These are phyloP conservation scores for Penicillium ucsense DNA, from an alignment of 495 filamentous ascomycete genomes.

Conservation along the genomic window DNA sequence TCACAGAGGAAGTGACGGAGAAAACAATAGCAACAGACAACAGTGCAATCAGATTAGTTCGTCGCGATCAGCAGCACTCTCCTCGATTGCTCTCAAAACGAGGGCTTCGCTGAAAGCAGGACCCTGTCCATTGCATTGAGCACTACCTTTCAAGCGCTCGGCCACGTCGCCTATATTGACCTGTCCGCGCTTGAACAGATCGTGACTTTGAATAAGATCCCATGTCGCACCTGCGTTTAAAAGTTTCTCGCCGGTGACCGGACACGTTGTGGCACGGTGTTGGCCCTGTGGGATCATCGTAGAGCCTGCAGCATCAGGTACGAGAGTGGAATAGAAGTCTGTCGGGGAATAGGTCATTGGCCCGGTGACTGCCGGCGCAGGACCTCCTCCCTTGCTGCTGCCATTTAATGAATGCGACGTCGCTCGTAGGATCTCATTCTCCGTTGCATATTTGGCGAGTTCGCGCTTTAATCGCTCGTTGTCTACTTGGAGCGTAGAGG, in stretches of 20 bases:
- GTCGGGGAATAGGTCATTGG: conserved; percentile 66
- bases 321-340: conserved; percentile 47
- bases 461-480: conserved; percentile 80
- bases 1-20: no score
- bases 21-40: no score
- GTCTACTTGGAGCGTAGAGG: conserved; percentile 48
- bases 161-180: conserved; percentile 77
- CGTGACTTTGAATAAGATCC: conserved; percentile 83
- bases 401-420: conserved; percentile 36
- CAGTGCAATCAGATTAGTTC: conserved; percentile 49
- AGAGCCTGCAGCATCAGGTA: conserved; percentile 19
- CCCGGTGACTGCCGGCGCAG: conserved; percentile 39
- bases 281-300: conserved; percentile 12
- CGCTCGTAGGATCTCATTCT: conserved; percentile 91
- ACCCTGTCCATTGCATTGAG: conserved; percentile 84
- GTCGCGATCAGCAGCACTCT: conserved; percentile 65
- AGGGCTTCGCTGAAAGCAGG: conserved; percentile 78
- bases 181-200: conserved; percentile 66
- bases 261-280: conserved; percentile 60
- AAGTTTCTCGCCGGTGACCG: conserved; percentile 60
- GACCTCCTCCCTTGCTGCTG: conserved; percentile 12
- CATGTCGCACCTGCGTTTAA: conserved; percentile 76
- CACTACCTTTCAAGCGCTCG: conserved; percentile 60
- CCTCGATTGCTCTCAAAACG: conserved; percentile 66
- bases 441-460: conserved; percentile 67